Evolutionary conservation across 1,284 basidiomycete species (phyloP), one percentile per base, ranked within the genome.

Genomic region (Boletellus deceptivus): DNA sequence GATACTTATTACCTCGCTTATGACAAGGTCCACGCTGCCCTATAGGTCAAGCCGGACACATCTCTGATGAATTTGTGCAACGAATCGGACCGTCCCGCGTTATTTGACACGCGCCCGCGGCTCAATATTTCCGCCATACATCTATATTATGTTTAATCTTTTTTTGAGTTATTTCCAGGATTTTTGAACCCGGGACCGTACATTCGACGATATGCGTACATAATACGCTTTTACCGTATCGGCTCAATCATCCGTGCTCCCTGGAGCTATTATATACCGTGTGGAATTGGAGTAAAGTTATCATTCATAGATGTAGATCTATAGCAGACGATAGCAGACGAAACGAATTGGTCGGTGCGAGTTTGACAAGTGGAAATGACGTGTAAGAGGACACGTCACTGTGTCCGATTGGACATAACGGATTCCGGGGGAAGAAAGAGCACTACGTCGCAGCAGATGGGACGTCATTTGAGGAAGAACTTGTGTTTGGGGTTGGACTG

Each of bases 1-100:
- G 77, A 75, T 40, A 70, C 76, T 33, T 83, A 79, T 61, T 77
- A 72, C 57, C 60, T 89, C 49, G 72, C 72, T 41, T 83, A 81
- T 58, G 70, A 75, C 60, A 61, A 50, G 47, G 48, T 24, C 36
- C 52, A 52, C 34, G 37, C 46, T 54, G 50, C 54, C 25, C 43
- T 58, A 43, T 62, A 65, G 55, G 63, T 50, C 57, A 58, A 54
- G 64, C 65, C 53, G 57, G 66, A 24, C 53, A 31, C 67, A 55
- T 56, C 58, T 57, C 50, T 49, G 49, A 20, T 40, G 48, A 42
- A 56, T 49, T 57, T 36, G 50, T 53, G 8, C 34, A 35, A n/a
- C 14, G 3, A 14, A 35, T 17, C 29, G 29, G 13, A 31, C 29
- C 13, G 14, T 31, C 13, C 13, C 29, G 13, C 29, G 29, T 31